Evolutionary conservation across 257 asterid genomes (phyloP).

Genomic region (Rubia yunnanensis): DNA sequence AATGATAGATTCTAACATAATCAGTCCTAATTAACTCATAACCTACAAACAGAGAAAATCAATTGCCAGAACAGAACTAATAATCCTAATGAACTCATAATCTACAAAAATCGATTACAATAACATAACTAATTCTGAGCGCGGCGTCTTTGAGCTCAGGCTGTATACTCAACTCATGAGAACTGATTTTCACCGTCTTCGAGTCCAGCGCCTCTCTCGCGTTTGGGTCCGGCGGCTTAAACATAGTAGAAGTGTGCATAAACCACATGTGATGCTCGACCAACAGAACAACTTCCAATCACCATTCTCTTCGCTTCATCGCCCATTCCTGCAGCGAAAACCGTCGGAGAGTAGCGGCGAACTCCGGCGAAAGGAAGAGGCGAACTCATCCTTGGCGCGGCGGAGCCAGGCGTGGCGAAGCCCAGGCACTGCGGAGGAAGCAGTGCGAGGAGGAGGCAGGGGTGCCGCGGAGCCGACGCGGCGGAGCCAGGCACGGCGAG

Average conservation of each 20-base stretch:
- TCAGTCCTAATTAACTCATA: neutral
- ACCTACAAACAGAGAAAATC: neutral
- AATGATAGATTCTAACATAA: neutral
- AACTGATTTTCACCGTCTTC: conserved; percentile 41
- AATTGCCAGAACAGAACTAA: neutral
- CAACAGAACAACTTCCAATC: too few relatives aligned
- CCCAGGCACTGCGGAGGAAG: too few relatives aligned
- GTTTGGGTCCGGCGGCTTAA: conserved; percentile 60
- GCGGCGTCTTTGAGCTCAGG: conserved; percentile 58
- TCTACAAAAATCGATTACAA: conserved; percentile 47
- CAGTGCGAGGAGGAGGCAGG: too few relatives aligned
- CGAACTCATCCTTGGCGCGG: too few relatives aligned
- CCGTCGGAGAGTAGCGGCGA: too few relatives aligned
- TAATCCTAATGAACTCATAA: too few relatives aligned
- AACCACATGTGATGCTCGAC: conserved; percentile 73
- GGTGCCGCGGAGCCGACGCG: too few relatives aligned
- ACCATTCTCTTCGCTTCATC: too few relatives aligned
- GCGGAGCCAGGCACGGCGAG: too few relatives aligned
- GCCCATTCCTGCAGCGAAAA: too few relatives aligned
- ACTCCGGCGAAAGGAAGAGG: too few relatives aligned
- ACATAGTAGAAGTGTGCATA: conserved; percentile 41
- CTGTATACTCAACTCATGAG: conserved; percentile 45
- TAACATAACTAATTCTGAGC: conserved; percentile 46
- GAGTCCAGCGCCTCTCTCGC: conserved; percentile 80
- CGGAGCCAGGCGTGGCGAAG: too few relatives aligned